Base-by-base conservation (phyloP, 192 early-diverging fungal species). In the Rhizophagus prolifer region DNA sequence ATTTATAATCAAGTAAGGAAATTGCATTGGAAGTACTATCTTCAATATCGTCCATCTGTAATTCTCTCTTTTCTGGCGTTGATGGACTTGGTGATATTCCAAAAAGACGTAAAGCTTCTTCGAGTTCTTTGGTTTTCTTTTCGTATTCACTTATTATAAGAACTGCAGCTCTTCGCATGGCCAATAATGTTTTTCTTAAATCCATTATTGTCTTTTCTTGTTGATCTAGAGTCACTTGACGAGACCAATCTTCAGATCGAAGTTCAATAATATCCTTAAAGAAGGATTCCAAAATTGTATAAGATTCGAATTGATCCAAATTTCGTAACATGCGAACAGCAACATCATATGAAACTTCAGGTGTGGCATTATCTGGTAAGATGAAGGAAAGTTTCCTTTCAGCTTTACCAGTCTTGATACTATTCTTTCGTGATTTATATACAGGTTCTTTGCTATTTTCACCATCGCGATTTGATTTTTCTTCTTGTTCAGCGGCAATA, bases 181-280 rank as follows among this genome's bases (percentile, higher is more conserved):
- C 31, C 3, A 34, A 34, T 4, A 34, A 34, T 34, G 31, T 34
- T 34, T 34, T 34, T 34, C 31, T 34, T 34, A 90, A 79, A 47
- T 89, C 85, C 38, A 79, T 77, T 3, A 88, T 82, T 1, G 81
- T 83, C 59, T 85, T 88, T 75, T 90, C 88, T 50, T 85, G 81
- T 60, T 81, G 83, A 9, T 76, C 72, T 19, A 86, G 79, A 14
- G 83, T 83, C 25, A 86, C 81, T 30, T 84, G 81, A 2, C 79
- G 80, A 31, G 79, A 74, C 23, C 85, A 84, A 68, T 87, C 88
- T 36, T 79, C 78, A 62, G 82, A 77, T 7, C 88, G 83, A 10
- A 90, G 75, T 12, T 79, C 59, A 64, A 90, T 79, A 61, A 90
- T 81, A 75, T 90, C 89, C 63, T 89, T 84, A 47, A 90, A 79